Percentiles rank a stretch among this genome's conserved stretches.
These are phyloP conservation scores for Turritis glabra DNA, from an alignment of 345 rosid species.

Conservation along the genomic window DNA sequence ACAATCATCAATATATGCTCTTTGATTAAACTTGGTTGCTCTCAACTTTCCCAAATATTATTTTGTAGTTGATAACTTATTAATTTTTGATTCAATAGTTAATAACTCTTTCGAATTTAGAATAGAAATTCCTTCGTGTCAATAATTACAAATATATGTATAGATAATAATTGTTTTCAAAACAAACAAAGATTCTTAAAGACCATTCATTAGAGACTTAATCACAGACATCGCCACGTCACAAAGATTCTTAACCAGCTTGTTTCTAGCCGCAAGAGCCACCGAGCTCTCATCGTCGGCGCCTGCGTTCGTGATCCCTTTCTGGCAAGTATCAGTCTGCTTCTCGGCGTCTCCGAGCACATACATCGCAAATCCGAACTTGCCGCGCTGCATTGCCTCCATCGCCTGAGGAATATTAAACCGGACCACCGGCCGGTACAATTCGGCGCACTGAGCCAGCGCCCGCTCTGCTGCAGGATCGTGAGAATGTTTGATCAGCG, in stretches of 20 bases:
- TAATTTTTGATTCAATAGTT: not conserved
- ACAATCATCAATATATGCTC: not conserved
- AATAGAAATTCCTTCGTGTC: not conserved
- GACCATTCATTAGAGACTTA: conserved; percentile 43
- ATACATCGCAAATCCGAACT: conserved; percentile 59
- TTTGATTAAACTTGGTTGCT: too few relatives aligned
- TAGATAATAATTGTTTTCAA: not conserved
- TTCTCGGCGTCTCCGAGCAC: conserved; percentile 59
- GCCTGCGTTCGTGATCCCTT: conserved; percentile 46
- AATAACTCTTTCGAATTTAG: not conserved
- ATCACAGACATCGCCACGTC: conserved; percentile 72
- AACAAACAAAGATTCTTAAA: conserved; percentile 27
- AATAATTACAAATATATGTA: conserved; percentile 26
- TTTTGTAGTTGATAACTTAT: not conserved
- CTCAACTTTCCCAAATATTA: not conserved
- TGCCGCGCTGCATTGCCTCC: conserved; percentile 53
- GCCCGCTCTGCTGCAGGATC: conserved; percentile 64
- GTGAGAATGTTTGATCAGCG: conserved; percentile 41
- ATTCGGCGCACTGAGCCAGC: conserved; percentile 73
- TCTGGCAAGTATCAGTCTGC: conserved; percentile 65
- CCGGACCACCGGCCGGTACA: conserved; percentile 82
- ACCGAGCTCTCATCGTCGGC: conserved; percentile 34
- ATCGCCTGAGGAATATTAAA: conserved; percentile 88
- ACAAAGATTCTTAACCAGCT: conserved; percentile 52
- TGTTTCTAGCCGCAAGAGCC: conserved; percentile 56